Evolutionary conservation across 768 basidiomycete genomes (phyloP).

Genomic region (Infundibulicybe gibba): DNA sequence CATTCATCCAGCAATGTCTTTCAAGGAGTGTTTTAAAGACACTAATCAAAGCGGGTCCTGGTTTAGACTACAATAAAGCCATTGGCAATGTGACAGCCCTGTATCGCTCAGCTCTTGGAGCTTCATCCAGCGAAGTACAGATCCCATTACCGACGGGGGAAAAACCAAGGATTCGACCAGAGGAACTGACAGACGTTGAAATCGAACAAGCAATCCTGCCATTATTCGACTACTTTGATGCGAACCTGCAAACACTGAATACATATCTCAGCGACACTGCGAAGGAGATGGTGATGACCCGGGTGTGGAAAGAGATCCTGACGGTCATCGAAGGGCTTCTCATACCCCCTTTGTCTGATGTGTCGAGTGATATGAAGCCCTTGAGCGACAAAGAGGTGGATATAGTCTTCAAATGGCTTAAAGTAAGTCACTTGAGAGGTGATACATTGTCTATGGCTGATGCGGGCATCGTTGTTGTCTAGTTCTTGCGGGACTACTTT

Average conservation of each 20-base stretch:
- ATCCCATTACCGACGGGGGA: slow-evolving; percentile 72
- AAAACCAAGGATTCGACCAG: slow-evolving; percentile 74
- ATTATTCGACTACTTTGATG: slow-evolving; percentile 95
- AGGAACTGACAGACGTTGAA: slow-evolving; percentile 87
- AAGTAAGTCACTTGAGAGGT: slow-evolving; percentile 41
- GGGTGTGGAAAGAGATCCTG: slow-evolving; percentile 96
- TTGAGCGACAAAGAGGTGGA: slow-evolving; percentile 95
- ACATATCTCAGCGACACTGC: slow-evolving; percentile 80
- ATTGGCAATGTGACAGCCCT: slow-evolving; percentile 78
- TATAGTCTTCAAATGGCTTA: slow-evolving; percentile 98
- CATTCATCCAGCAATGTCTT: slow-evolving; percentile 84
- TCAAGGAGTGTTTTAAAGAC: slow-evolving; percentile 75
- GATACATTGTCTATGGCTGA: not conserved
- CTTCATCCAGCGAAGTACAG: slow-evolving; percentile 65
- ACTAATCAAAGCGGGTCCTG: slow-evolving; percentile 60
- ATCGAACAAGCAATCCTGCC: slow-evolving; percentile 90
- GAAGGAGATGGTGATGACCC: slow-evolving; percentile 88
- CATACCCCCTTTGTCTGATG: slow-evolving; percentile 86
- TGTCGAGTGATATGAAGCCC: slow-evolving; percentile 86
- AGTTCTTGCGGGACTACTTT: slow-evolving; percentile 96
- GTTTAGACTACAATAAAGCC: slow-evolving; percentile 87
- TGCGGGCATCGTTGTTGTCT: slow-evolving; percentile 4
- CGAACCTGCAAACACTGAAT: slow-evolving; percentile 87
- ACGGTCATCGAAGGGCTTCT: slow-evolving; percentile 81
- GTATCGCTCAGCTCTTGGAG: slow-evolving; percentile 74